A percentile compares a stretch with the other conserved stretches of the same genome.
phyloP scores from a whole-genome alignment of 2,329 filamentous ascomycete species.

The Helotiales sp. region DNA sequence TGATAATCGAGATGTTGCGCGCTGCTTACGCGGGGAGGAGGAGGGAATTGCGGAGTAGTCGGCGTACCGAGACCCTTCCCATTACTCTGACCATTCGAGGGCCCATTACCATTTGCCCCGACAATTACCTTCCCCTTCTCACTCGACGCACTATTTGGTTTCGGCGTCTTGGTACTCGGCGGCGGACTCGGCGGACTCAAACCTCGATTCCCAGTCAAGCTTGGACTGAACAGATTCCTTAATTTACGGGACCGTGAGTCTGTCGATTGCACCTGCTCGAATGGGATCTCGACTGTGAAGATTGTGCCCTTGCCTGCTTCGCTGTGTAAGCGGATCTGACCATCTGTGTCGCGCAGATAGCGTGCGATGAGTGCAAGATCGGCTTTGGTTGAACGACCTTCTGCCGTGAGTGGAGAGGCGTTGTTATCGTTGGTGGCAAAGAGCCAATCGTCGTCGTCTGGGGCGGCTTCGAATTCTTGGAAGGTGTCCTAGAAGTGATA shows the following conservation, averaged over 20 bases:
- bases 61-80: not conserved
- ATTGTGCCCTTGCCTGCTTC: constrained; percentile 37
- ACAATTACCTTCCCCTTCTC: not conserved
- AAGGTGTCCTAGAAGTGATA: constrained; percentile 25
- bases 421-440: constrained; percentile 11
- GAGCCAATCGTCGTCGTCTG: constrained; percentile 30
- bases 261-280: constrained; percentile 22
- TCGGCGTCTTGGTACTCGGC: not conserved
- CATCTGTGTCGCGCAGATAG: constrained; percentile 35
- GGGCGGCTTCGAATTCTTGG: constrained; percentile 35
- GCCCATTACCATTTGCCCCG: not conserved
- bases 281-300: constrained; percentile 35
- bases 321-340: constrained; percentile 34
- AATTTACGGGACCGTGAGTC: not conserved
- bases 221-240: constrained; percentile 9
- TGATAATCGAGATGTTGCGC: not conserved
- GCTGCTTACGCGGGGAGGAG: not conserved
- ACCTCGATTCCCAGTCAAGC: not conserved
- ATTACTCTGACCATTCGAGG: not conserved
- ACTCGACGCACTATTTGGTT: not conserved
- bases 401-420: constrained; percentile 7
- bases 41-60: not conserved
- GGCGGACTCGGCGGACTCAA: constrained; percentile 2
- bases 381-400: constrained; percentile 21
- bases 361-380: constrained; percentile 34